phyloP scores from a whole-genome alignment of 306 rosid species.

The Glycine tomentella region DNA sequence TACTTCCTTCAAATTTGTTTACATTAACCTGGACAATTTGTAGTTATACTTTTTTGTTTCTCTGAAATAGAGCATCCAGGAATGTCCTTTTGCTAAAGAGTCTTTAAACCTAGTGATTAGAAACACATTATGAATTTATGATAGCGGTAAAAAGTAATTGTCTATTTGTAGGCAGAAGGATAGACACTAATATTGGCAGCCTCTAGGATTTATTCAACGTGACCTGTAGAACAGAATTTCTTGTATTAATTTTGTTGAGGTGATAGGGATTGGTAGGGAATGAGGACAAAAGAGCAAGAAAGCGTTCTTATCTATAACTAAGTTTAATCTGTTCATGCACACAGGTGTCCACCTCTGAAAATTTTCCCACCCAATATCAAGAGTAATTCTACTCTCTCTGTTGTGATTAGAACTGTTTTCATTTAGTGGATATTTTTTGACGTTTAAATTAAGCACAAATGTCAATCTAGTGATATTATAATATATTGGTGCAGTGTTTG shows the following conservation, averaged over 20 bases:
- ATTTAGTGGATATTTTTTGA: not conserved
- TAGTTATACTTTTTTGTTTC: constrained; percentile 9
- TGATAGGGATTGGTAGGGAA: not conserved
- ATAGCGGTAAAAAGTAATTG: constrained; percentile 15
- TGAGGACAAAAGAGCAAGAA: not conserved
- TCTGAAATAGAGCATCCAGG: not conserved
- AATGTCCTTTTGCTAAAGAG: constrained; percentile 38
- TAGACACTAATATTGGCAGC: constrained; percentile 15
- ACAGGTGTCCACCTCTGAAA: not conserved
- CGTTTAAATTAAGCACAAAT: not conserved
- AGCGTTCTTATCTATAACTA: not conserved
- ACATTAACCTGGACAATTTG: constrained; percentile 22
- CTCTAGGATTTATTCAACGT: not conserved
- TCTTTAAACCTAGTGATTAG: constrained; percentile 3
- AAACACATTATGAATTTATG: constrained; percentile 30
- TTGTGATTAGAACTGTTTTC: not conserved
- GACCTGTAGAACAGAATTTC: constrained; percentile 23
- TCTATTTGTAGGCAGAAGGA: constrained; percentile 7
- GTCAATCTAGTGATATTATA: not conserved
- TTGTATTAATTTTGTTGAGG: not conserved
- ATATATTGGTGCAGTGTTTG: not conserved
- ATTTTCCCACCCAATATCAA: not conserved
- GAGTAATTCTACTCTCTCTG: not conserved
- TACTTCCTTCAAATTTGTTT: constrained; percentile 33
- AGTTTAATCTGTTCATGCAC: not conserved